Evolutionary conservation across 148 eudicot genomes (phyloP).

Genomic region (Rhododendron kiyosumense): DNA sequence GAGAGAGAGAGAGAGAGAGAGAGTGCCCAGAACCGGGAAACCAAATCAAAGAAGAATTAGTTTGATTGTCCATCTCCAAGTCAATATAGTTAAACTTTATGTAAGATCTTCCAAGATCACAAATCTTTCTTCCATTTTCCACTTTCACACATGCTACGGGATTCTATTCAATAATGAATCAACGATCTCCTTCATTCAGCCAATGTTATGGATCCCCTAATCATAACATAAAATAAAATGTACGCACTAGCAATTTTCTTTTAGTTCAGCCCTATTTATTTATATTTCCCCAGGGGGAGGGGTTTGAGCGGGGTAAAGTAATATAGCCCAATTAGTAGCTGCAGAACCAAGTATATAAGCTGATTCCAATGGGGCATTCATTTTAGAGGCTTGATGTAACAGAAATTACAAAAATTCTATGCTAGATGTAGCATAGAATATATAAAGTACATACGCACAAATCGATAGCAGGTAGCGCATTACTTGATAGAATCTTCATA

Average conservation of each 20-base stretch:
- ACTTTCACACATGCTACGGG: not conserved
- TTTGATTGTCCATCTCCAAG: not conserved
- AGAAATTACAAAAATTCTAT: not conserved
- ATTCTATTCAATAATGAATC: not conserved
- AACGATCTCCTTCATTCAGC: not conserved
- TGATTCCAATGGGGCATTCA: not conserved
- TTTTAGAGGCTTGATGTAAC: not conserved
- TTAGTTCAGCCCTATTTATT: not conserved
- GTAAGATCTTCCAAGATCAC: not conserved
- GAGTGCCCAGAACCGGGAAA: not conserved
- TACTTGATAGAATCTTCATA: slow-evolving; percentile 85
- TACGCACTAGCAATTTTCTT: not conserved
- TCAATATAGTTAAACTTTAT: not conserved
- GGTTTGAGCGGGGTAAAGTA: too few species aligned
- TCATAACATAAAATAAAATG: not conserved
- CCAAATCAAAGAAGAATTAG: not conserved
- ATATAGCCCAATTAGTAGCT: not conserved
- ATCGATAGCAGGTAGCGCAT: slow-evolving; percentile 4
- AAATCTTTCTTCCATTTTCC: not conserved
- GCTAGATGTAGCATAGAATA: not conserved
- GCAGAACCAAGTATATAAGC: not conserved
- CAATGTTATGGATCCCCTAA: not conserved
- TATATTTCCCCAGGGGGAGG: too few species aligned
- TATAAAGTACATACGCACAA: too few species aligned
- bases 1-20: not conserved